These are phyloP conservation scores for Aureobasidium sp. DNA, from an alignment of 2,329 filamentous ascomycete species.

Conservation along the genomic window DNA sequence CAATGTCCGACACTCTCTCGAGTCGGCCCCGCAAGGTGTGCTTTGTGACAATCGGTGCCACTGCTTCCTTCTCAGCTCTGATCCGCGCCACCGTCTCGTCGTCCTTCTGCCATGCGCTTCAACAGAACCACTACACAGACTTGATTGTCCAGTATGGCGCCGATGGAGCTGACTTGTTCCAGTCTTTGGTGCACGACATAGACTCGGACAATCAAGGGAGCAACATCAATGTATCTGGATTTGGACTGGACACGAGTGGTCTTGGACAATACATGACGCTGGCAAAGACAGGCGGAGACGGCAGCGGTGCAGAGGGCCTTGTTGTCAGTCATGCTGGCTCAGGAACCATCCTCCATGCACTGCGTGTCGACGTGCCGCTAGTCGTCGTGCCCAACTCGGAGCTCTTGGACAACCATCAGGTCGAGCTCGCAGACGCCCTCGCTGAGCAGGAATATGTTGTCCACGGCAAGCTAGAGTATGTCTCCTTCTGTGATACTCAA, in stretches of 20 bases:
- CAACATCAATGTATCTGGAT: conserved; percentile 49
- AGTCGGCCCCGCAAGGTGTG: conserved; percentile 43
- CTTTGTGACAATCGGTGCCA: conserved; percentile 89
- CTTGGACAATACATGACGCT: conserved; percentile 53
- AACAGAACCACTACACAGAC: conserved; percentile 56
- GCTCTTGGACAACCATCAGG: conserved; percentile 85
- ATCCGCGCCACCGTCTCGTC: conserved; percentile 58
- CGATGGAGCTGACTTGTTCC: conserved; percentile 51
- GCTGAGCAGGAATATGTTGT: conserved; percentile 68
- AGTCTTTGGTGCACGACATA: conserved; percentile 17
- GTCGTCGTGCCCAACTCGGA: conserved; percentile 81
- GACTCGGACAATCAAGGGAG: conserved; percentile 15
- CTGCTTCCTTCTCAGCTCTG: conserved; percentile 70
- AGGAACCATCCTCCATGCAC: conserved; percentile 78
- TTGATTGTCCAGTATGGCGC: conserved; percentile 77
- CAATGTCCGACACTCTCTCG: background rate
- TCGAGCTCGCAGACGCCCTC: conserved; percentile 74
- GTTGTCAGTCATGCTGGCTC: conserved; percentile 89
- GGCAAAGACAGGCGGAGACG: conserved; percentile 37
- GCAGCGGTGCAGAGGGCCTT: conserved; percentile 52
- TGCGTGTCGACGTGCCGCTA: conserved; percentile 67
- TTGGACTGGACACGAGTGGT: conserved; percentile 58
- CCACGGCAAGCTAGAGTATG: conserved; percentile 61
- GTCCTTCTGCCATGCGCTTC: conserved; percentile 57
- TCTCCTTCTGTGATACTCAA: conserved; percentile 8